A percentile compares a stretch with the other conserved stretches of the same genome.
Conservation (phyloP, 2,329 filamentous ascomycete species). For the Calycina marina region DNA sequence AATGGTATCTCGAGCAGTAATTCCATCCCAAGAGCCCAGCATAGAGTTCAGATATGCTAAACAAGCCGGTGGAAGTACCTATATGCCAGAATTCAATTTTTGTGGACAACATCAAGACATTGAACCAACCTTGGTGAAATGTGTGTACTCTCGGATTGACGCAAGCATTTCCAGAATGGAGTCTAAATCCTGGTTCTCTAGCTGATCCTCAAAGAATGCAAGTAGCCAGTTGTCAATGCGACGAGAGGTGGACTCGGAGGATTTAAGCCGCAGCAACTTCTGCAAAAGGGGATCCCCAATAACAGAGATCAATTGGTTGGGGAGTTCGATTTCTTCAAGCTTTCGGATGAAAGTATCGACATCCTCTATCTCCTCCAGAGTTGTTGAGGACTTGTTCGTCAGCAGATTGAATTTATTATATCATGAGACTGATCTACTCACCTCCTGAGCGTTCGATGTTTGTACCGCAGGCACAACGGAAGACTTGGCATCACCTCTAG, state of each 20-base stretch:
- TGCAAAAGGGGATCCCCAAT: conserved; percentile 64
- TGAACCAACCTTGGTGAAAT: conserved; percentile 36
- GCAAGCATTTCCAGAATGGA: conserved; percentile 39
- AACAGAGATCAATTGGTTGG: conserved; percentile 67
- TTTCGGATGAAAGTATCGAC: conserved; percentile 54
- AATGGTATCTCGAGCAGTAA: conserved; percentile 35
- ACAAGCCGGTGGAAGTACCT: conserved; percentile 23
- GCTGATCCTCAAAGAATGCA: conserved; percentile 38
- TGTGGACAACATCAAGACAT: too few species aligned
- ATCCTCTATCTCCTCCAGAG: conserved; percentile 65
- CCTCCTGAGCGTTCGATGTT: conserved; percentile 59
- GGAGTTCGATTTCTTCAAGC: conserved; percentile 65
- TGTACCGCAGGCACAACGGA: conserved; percentile 52
- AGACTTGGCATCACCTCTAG: conserved; percentile 34
- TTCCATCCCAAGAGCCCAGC: conserved; percentile 47
- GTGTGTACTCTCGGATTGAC: conserved; percentile 39
- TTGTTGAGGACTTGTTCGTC: conserved; percentile 37
- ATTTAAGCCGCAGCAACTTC: conserved; percentile 55
- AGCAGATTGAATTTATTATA: conserved; percentile 1
- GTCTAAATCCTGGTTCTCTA: conserved; percentile 34
- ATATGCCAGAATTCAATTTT: conserved; percentile 10
- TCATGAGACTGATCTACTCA: conserved; percentile 21
- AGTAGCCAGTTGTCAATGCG: conserved; percentile 46
- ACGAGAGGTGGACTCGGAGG: conserved; percentile 34
- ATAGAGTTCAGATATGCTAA: conserved; percentile 37